Evolutionary conservation across 305 asterid species (phyloP), one percentile per base, ranked within the genome.

Genomic region (Fraxinus velutina): DNA sequence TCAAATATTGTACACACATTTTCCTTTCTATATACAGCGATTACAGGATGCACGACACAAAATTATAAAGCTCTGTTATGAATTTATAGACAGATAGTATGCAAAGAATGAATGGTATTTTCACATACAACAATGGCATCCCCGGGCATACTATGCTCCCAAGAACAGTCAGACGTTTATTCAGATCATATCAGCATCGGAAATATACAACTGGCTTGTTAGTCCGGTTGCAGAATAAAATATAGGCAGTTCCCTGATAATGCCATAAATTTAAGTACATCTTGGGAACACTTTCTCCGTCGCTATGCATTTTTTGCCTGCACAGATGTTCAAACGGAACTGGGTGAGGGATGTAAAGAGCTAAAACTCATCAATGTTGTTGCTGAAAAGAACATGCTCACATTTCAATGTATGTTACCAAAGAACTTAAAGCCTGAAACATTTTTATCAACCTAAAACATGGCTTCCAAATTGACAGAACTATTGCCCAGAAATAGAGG

Each of bases 281-380:
- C 15, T 32, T 77, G 64, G 19, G 73, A 34, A 29, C 72, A 44
- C 70, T 27, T 80, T 7, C 55, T 52, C 36, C 36, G 7, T 50
- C 27, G 44, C 68, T 79, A 80, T 19, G 78, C 82, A 34, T 39
- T 77, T 79, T 88, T 89, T 2, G 87, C 89, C 91, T 89, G 44
- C 77, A 81, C 76, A 21, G 22, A 68, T 30, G 44, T 57, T 0
- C 3, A 4, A 80, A 24, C 80, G 57, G 50, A 50, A 79, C 60
- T 29, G 34, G 24, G 73, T 73, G 70, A 82, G 81, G 57, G 36
- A 7, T 21, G 79, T 37, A 60, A 24, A 12, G 17, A 13, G 55
- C 55, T 44, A 44, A 21, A 64, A 64, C 73, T 64, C n/a, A 2
- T 22, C 10, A 64, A 21, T 13, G 15, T 64, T 64, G 32, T 4